Evolutionary conservation across 2,329 filamentous ascomycete species (phyloP).

Genomic region (Phaeosphaeria sp.): DNA sequence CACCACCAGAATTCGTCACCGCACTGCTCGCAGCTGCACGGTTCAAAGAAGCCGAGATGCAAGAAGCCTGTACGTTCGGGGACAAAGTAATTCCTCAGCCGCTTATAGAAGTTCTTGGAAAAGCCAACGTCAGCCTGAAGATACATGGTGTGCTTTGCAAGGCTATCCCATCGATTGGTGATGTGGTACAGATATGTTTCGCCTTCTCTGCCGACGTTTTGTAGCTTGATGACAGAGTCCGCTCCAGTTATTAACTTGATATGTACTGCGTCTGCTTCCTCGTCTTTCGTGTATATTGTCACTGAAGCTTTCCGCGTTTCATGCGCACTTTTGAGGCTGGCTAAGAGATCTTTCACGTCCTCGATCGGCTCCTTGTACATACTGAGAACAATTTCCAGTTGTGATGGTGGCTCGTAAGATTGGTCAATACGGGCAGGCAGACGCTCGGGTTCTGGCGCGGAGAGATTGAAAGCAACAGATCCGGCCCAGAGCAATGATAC

Average conservation of each 20-base stretch:
- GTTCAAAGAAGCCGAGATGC: slow-evolving; percentile 50
- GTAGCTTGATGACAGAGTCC: slow-evolving; percentile 30
- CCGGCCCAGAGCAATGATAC: background rate
- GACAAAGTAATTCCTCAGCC: slow-evolving; percentile 49
- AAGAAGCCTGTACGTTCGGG: slow-evolving; percentile 52
- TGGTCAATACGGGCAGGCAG: slow-evolving; percentile 18
- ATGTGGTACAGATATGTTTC: slow-evolving; percentile 58
- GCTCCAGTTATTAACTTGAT: slow-evolving; percentile 32
- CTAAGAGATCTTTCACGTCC: slow-evolving; percentile 31
- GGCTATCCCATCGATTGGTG: slow-evolving; percentile 49
- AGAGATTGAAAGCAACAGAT: background rate
- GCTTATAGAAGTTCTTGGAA: slow-evolving; percentile 43
- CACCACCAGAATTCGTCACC: slow-evolving; percentile 50
- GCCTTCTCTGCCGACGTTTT: slow-evolving; percentile 54
- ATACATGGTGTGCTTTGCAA: slow-evolving; percentile 57
- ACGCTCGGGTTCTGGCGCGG: background rate
- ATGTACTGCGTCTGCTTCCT: slow-evolving; percentile 22
- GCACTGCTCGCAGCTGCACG: slow-evolving; percentile 51
- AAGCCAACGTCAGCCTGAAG: slow-evolving; percentile 55
- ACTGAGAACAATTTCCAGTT: slow-evolving; percentile 46
- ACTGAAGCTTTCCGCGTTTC: slow-evolving; percentile 25
- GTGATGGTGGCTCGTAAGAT: slow-evolving; percentile 23
- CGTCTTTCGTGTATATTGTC: slow-evolving; percentile 44
- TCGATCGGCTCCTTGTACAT: slow-evolving; percentile 46
- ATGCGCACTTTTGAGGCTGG: slow-evolving; percentile 25